Base-by-base conservation (phyloP, 768 basidiomycete species). In the Boletus rubropictus region DNA sequence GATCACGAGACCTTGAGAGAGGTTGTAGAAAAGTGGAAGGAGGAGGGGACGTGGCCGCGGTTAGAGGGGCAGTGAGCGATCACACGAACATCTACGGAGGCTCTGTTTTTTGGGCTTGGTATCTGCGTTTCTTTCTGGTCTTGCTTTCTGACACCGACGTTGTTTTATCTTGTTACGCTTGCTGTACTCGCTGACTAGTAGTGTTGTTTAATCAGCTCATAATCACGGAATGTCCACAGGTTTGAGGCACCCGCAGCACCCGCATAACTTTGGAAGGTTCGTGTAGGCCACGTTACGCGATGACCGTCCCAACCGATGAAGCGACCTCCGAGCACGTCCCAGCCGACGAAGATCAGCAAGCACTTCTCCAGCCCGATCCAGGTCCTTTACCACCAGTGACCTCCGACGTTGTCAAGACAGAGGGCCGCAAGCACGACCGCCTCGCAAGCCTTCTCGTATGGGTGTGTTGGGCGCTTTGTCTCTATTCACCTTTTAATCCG, bases 11-110 rank as follows among this genome's bases (percentile, higher is more conserved):
- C 76, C 7, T 61, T 92, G 44, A 69, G 72, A 58, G 87, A 90
- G 47, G 73, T 88, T 25, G 77, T 92, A 28, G 82, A 85, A 57
- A 84, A 85, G 62, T 90, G 85, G 81, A 88, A 85, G 61, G 80
- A 66, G 12, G 89, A 92, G 56, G 80, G 82, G 33, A 49, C 66
- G 0, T 66, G 65, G 65, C 65, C 66, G 11, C 52, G 50, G 40
- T 31, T 67, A 40, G 54, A 57, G 3, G 53, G 39, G n/a, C 42
- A 49, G 10, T 53, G 38, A 62, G 9, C 39, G 38, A 21, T 20
- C 14, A 35, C n/a, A 31, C n/a, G 32, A 43, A 47, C 38, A 58
- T 58, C 43, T 52, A 58, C 14, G 32, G 42, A 45, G 42, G 45
- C 44, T 44, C 48, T 51, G 29, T 50, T 49, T 55, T 42, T 33